Evolutionary conservation across 345 rosid species (phyloP).

Genomic region (Rubroshorea leprosula): DNA sequence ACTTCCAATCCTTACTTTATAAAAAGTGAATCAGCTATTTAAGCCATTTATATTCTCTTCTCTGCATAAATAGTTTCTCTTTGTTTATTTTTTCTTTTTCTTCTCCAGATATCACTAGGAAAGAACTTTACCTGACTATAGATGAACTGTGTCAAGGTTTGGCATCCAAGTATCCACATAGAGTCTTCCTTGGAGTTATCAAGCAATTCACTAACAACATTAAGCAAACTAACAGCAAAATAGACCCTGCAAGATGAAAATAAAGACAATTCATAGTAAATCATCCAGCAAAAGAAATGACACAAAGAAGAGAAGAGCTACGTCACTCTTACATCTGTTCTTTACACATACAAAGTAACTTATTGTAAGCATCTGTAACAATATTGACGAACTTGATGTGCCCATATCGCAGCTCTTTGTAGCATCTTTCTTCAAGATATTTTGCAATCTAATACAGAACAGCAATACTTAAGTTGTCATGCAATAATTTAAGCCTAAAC

Average conservation of each 20-base stretch:
- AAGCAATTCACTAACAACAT: slow-evolving; percentile 66
- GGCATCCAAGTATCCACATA: slow-evolving; percentile 71
- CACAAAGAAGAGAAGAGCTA: neutral
- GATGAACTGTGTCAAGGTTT: slow-evolving; percentile 74
- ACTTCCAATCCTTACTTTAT: too few species aligned
- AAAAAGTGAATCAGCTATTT: too few species aligned
- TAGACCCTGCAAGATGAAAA: slow-evolving; percentile 52
- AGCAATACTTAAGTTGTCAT: neutral
- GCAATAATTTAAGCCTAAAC: slow-evolving; percentile 1
- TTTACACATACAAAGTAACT: slow-evolving; percentile 72
- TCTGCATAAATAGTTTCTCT: slow-evolving; percentile 70
- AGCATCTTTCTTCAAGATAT: slow-evolving; percentile 88
- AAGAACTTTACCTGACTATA: slow-evolving; percentile 59
- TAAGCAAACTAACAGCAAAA: slow-evolving; percentile 75
- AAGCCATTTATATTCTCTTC: slow-evolving; percentile 63
- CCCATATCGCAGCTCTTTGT: slow-evolving; percentile 70
- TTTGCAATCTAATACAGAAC: slow-evolving; percentile 59
- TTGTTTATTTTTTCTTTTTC: slow-evolving; percentile 50
- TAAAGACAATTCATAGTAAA: neutral
- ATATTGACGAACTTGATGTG: slow-evolving; percentile 63
- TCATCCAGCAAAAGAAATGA: neutral
- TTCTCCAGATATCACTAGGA: neutral
- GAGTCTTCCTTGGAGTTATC: slow-evolving; percentile 67
- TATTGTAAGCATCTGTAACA: slow-evolving; percentile 64
- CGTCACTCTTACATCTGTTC: slow-evolving; percentile 75